Evolutionary conservation across 306 rosid genomes (phyloP).

Genomic region (Prunus campanulata): DNA sequence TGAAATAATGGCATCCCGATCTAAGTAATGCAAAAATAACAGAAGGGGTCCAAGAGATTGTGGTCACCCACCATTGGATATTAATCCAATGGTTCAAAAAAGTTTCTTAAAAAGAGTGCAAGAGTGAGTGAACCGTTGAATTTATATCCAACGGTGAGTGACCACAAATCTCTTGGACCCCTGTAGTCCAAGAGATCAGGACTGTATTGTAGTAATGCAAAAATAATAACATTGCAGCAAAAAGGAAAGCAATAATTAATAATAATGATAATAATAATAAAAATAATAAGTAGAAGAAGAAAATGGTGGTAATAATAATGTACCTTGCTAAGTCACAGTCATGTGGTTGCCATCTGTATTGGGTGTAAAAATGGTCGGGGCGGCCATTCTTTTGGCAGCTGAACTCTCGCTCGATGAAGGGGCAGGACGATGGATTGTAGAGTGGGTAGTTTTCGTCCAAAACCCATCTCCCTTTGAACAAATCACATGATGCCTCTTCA

Average conservation of each 20-base stretch:
- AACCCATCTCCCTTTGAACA: constrained; percentile 71
- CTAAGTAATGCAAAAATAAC: too few species aligned
- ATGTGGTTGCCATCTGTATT: constrained; percentile 80
- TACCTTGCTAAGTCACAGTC: constrained; percentile 61
- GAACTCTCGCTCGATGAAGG: constrained; percentile 76
- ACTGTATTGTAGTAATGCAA: too few species aligned
- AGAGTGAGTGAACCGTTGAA: too few species aligned
- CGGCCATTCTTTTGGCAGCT: constrained; percentile 73
- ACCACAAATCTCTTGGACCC: too few species aligned
- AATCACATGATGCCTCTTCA: constrained; percentile 37
- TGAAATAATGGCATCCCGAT: too few species aligned
- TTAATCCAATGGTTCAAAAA: too few species aligned
- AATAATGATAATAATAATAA: too few species aligned
- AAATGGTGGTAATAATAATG: not conserved
- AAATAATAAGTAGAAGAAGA: not conserved
- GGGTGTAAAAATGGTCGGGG: constrained; percentile 57
- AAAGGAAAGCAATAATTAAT: not conserved
- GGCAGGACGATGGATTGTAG: constrained; percentile 51
- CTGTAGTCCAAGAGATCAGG: too few species aligned
- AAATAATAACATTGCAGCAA: not conserved
- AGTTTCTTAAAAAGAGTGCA: too few species aligned
- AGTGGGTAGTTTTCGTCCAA: constrained; percentile 59
- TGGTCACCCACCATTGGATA: too few species aligned
- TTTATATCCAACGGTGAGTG: too few species aligned
- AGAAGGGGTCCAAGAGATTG: too few species aligned